Conservation (phyloP, 805 yeast species). For the Sugiyamaella lignohabitans region DNA sequence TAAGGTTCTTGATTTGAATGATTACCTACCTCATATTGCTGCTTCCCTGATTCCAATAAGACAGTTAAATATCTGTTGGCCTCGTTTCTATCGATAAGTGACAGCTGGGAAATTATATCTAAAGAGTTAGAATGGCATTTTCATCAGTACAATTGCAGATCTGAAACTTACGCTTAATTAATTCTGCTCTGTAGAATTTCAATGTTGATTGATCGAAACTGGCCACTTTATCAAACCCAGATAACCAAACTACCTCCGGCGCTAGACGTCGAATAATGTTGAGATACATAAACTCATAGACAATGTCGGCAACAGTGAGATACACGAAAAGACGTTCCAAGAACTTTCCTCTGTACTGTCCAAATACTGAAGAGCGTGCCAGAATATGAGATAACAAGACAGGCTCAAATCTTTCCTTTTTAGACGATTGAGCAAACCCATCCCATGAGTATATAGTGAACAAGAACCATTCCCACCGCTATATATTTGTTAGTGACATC, state of each 20-base stretch:
- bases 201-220: background rate
- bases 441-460: constrained; percentile 5
- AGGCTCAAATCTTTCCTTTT: constrained; percentile 1
- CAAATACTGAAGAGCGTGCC: background rate
- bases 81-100: background rate
- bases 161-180: background rate
- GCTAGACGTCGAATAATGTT: background rate
- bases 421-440: background rate
- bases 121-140: background rate
- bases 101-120: background rate
- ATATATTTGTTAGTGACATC: background rate
- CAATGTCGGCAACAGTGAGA: background rate
- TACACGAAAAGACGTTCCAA: background rate
- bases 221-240: background rate
- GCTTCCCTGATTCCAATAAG: too few species aligned
- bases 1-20: background rate
- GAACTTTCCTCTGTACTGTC: background rate
- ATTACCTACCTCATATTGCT: background rate
- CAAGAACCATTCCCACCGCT: constrained; percentile 7
- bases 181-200: background rate
- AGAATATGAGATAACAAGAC: constrained; percentile 1
- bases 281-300: constrained; percentile 4
- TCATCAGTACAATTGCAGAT: background rate
- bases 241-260: background rate
- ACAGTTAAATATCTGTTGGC: background rate